Evolutionary conservation across 371 early-diverging fungal species (phyloP).

Genomic region (Parasitella parasitica): DNA sequence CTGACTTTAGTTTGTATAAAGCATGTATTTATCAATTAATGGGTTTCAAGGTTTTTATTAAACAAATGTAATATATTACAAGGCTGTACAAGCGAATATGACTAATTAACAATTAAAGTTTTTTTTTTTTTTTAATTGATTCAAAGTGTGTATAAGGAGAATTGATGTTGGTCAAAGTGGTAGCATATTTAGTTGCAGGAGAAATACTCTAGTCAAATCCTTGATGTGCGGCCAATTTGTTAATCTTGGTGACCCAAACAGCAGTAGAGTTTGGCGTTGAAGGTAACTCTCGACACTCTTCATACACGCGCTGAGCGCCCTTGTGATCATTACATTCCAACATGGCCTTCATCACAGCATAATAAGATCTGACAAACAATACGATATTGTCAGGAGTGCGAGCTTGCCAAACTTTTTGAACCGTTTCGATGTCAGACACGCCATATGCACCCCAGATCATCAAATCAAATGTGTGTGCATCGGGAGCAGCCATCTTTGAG

Average conservation of each 20-base stretch:
- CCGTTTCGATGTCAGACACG: slow-evolving; percentile 18
- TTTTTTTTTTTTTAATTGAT: not conserved
- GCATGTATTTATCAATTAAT: slow-evolving; percentile 11
- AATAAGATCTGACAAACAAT: slow-evolving; percentile 25
- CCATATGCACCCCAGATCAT: slow-evolving; percentile 30
- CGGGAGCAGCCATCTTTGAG: slow-evolving; percentile 1
- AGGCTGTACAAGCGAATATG: not conserved
- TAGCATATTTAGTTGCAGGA: not conserved
- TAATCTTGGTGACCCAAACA: slow-evolving; percentile 17
- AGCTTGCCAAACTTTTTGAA: slow-evolving; percentile 3
- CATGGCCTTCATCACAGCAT: slow-evolving; percentile 25
- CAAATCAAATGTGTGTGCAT: slow-evolving; percentile 25
- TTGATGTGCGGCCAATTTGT: slow-evolving; percentile 9
- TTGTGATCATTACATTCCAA: slow-evolving; percentile 10
- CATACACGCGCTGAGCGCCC: slow-evolving; percentile 13
- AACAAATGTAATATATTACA: too few relatives aligned
- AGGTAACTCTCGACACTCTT: slow-evolving; percentile 7
- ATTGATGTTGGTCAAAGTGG: too few relatives aligned
- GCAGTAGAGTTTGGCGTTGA: slow-evolving; percentile 7
- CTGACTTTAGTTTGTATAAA: slow-evolving; percentile 20
- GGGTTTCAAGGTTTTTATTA: too few relatives aligned
- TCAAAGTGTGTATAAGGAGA: too few relatives aligned
- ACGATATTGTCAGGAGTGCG: not conserved
- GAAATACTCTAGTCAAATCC: not conserved
- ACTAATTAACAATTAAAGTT: not conserved